Evolutionary conservation across 192 early-diverging fungal species (phyloP), one percentile per base, ranked within the genome.

Genomic region (Entomortierella chlamydospora): DNA sequence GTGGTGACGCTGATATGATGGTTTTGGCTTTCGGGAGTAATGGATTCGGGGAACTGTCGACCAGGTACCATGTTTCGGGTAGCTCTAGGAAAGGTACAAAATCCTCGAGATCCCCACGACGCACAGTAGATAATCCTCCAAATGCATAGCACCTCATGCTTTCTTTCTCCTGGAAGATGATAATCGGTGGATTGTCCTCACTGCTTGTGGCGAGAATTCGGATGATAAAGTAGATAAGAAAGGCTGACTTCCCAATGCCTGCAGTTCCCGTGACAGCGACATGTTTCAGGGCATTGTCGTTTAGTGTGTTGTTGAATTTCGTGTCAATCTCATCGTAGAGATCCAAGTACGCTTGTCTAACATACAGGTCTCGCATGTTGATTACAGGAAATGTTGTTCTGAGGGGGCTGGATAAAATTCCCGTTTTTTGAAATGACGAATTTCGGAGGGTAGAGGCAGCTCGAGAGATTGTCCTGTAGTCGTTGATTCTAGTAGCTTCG

Each of bases 231-330:
- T 82, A 82, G 60, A 82, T 33, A 13, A 77, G 62, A 41, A 77
- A 82, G 34, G 49, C 60, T 30, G 81, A 82, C 54, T 77, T 82
- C 29, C 81, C 68, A 26, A 72, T 70, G 26, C 73, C 73, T 25
- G 72, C 49, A 64, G 73, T 82, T 31, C 81, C 68, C 28, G 68
- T 66, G 29, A 82, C 42, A 3, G 66, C 30, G 28, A 82, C 33
- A 1, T 57, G 70, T 47, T 15, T 47, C n/a, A n/a, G n/a, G n/a
- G n/a, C n/a, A n/a, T 20, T 47, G 2, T 15, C 4, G 15, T 47
- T 47, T 15, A 11, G 15, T 20, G 20, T 47, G 7, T 47, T 47
- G 15, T 15, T 15, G 15, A 12, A 47, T 13, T 81, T 56, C 20
- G 33, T 13, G 30, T 57, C 23, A 23, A 82, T 37, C 22, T 29